Evolutionary conservation across 2,329 filamentous ascomycete genomes (phyloP), one percentile per base, ranked within the genome.

Genomic region (Biscogniauxia marginata): DNA sequence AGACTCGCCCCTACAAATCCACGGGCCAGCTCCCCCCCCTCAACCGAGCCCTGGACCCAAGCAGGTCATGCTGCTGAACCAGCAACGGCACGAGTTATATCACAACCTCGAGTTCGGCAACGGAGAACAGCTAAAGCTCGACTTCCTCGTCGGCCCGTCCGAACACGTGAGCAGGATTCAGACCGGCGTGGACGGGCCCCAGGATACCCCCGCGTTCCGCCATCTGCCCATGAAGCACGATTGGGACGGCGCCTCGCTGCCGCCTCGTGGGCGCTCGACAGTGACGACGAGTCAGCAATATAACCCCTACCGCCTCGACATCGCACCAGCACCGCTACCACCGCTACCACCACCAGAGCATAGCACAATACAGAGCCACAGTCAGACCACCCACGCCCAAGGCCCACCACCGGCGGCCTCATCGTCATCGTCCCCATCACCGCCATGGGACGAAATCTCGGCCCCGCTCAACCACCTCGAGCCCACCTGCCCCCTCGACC

Each of bases 401-500:
- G n/a, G n/a, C n/a, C n/a, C n/a, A n/a, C n/a, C n/a, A n/a, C n/a
- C n/a, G n/a, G n/a, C n/a, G n/a, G n/a, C n/a, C n/a, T 25, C 54
- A 34, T 11, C 24, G 13, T 30, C 51, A 21, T 20, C 22, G 21
- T 20, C 19, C 2, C 39, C 16, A 20, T 13, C 46, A 49, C 13
- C 55, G 11, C 52, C 64, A 2, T 66, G 65, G 62, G 30, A 55
- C 34, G 57, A 55, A 7, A 45, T 57, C 47, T 50, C 71, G 49
- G 70, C 73, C 8, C 73, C 80, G 30, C 74, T 87, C 49, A 80
- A 79, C 58, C 90, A 91, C 66, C 78, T 82, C 19, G 71, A 79
- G 1, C 82, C 90, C 1, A 92, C 90, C 0, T 95, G 90, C 69
- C 84, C 90, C 0, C 79, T 96, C 1, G 92, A 96, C 67, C 79